Evolutionary conservation across 495 filamentous ascomycete species (phyloP).

Genomic region (Aspergillus wentii): DNA sequence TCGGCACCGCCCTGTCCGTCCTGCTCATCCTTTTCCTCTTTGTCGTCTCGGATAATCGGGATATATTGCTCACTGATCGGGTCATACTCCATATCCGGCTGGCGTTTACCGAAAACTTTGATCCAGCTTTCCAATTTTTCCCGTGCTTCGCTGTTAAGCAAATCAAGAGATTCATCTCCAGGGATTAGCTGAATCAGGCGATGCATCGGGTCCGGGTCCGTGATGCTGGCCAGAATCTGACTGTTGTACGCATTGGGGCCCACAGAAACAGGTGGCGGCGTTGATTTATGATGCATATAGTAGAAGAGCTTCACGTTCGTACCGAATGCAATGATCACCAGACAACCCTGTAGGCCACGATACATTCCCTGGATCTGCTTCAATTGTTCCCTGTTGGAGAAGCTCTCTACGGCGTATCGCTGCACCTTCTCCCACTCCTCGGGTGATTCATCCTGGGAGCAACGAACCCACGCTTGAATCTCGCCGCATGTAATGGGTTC

Average conservation of each 20-base stretch:
- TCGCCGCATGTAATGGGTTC: too few relatives aligned
- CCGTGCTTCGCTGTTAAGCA: slow-evolving; percentile 3
- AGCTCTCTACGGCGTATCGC: slow-evolving; percentile 4
- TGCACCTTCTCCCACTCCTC: slow-evolving; percentile 11
- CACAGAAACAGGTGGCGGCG: background rate
- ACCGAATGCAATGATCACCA: slow-evolving; percentile 11
- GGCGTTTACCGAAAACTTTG: background rate
- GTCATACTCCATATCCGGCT: slow-evolving; percentile 6
- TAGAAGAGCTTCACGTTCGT: slow-evolving; percentile 13
- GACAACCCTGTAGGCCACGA: background rate
- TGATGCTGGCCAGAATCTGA: slow-evolving; percentile 7
- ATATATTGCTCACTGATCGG: slow-evolving; percentile 6
- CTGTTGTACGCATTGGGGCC: slow-evolving; percentile 1
- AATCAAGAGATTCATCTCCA: slow-evolving; percentile 4
- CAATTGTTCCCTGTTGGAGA: background rate
- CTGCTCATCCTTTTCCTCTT: too few relatives aligned
- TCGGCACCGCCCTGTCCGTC: too few relatives aligned
- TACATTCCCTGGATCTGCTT: background rate
- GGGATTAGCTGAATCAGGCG: slow-evolving; percentile 12
- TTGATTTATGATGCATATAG: slow-evolving; percentile 5
- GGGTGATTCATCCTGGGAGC: slow-evolving; percentile 7
- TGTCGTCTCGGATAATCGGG: background rate
- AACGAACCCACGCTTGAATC: slow-evolving; percentile 8
- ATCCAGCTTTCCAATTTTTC: slow-evolving; percentile 9
- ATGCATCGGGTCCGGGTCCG: slow-evolving; percentile 5